phyloP scores from a whole-genome alignment of 1,284 basidiomycete species.

The Marasmius oreades region DNA sequence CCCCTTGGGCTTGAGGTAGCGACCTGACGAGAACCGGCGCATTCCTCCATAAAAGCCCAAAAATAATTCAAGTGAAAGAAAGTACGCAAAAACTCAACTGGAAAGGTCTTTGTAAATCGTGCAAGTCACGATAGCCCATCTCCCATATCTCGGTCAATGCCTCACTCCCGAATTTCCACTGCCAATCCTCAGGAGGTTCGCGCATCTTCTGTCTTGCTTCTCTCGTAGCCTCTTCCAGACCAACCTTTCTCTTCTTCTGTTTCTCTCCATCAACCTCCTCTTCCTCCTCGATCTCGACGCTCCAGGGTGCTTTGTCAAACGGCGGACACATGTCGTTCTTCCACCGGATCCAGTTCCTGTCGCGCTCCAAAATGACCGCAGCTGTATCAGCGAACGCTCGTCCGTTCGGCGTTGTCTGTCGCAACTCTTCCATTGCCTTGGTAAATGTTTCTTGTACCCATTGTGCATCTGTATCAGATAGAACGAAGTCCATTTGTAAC shows the following conservation, averaged over 20 bases:
- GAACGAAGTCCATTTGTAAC: slow-evolving; percentile 75
- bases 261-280: neutral
- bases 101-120: slow-evolving; percentile 61
- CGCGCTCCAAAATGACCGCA: slow-evolving; percentile 65
- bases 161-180: slow-evolving; percentile 58
- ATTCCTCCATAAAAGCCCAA: too few species aligned
- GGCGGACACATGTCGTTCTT: slow-evolving; percentile 74
- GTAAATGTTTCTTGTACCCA: slow-evolving; percentile 71
- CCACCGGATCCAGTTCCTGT: slow-evolving; percentile 86
- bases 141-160: slow-evolving; percentile 77
- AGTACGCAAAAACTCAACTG: too few species aligned
- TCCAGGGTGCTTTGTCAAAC: slow-evolving; percentile 70
- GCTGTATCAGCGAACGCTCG: slow-evolving; percentile 73
- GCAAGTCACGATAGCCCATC: slow-evolving; percentile 65
- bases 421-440: slow-evolving; percentile 66
- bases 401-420: slow-evolving; percentile 71
- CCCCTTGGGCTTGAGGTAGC: too few species aligned
- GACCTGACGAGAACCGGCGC: too few species aligned
- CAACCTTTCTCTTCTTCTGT: slow-evolving; percentile 31
- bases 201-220: slow-evolving; percentile 47
- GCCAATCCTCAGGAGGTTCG: slow-evolving; percentile 54
- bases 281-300: slow-evolving; percentile 40
- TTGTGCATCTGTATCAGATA: slow-evolving; percentile 59
- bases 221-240: slow-evolving; percentile 60
- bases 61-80: slow-evolving; percentile 20